Evolutionary conservation across 495 filamentous ascomycete species (phyloP).

Genomic region (Neurospora sp.): DNA sequence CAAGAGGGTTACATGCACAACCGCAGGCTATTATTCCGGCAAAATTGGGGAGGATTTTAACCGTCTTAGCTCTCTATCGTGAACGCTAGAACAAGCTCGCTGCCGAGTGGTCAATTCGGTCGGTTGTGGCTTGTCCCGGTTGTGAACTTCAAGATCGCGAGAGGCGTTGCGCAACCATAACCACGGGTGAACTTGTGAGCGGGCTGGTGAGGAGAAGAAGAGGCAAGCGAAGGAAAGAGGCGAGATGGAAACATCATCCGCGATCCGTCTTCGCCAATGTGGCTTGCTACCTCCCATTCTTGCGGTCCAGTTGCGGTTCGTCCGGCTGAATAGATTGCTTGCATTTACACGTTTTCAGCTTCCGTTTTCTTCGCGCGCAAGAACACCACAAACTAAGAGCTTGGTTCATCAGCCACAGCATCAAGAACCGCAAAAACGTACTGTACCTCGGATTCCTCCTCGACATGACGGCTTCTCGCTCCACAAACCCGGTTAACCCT

Average conservation of each 20-base stretch:
- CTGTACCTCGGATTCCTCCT: neutral
- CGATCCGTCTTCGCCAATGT: neutral
- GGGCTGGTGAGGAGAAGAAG: neutral
- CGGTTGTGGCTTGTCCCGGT: neutral
- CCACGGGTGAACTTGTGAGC: neutral
- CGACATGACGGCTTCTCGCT: neutral
- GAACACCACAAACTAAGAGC: neutral
- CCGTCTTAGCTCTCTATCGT: neutral
- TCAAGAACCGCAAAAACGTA: neutral
- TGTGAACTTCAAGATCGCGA: neutral
- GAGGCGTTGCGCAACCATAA: neutral
- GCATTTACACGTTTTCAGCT: neutral
- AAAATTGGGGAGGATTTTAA: neutral
- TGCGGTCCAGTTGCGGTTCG: neutral
- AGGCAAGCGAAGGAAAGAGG: neutral
- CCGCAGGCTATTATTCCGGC: neutral
- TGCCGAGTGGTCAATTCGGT: neutral
- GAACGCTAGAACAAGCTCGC: neutral
- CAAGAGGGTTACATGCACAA: neutral
- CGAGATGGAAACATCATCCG: neutral
- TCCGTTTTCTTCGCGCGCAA: neutral
- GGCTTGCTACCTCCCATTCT: neutral
- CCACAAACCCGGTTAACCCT: neutral
- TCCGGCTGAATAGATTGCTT: neutral
- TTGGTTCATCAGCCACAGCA: neutral